Evolutionary conservation across 352 stramenopile species (phyloP), one percentile per base, ranked within the genome.

Genomic region (Globisporangium ultimum): DNA sequence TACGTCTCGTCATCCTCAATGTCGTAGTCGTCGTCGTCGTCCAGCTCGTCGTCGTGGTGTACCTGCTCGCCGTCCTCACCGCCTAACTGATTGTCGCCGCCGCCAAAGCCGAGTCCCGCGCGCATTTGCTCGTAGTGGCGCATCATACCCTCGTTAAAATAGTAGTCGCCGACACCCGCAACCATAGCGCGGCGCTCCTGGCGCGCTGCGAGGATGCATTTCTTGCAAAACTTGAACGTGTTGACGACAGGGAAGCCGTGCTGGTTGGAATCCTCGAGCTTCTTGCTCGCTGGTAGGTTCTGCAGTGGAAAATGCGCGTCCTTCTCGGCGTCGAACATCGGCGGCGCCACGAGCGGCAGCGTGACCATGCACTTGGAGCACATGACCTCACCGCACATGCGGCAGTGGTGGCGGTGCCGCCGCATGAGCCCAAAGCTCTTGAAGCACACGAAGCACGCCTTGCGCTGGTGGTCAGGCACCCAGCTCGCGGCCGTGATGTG

Each of bases 361-460:
- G 70, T 72, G 60, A 85, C 73, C 71, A 88, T 82, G 49, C 81
- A 91, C 17, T 70, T 70, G 17, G 71, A 77, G 53, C 80, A 90
- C 63, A 90, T 84, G 51, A 89, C 80, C 55, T 90, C 78, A 15
- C 80, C 83, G 20, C 83, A 92, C 78, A 89, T 87, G 17, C 83
- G 83, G 48, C 83, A 91, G 60, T 89, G 78, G 54, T 92, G 83
- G 2, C 83, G 80, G 21, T 84, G 78, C 32, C 76, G 70, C 32
- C 80, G 76, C 34, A 89, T 61, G 48, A 87, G 71, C 1, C 76
- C 66, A 46, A 91, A 88, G 53, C 74, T 87, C 64, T 88, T 89
- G 54, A 88, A 78, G 48, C 81, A 91, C 53, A 84, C 76, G 52
- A 75, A 84, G 54, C 74, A 87, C 11, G 74, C 68, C 60, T 87